Evolutionary conservation across 495 filamentous ascomycete genomes (phyloP).

Genomic region (Penicillium malachiteum): DNA sequence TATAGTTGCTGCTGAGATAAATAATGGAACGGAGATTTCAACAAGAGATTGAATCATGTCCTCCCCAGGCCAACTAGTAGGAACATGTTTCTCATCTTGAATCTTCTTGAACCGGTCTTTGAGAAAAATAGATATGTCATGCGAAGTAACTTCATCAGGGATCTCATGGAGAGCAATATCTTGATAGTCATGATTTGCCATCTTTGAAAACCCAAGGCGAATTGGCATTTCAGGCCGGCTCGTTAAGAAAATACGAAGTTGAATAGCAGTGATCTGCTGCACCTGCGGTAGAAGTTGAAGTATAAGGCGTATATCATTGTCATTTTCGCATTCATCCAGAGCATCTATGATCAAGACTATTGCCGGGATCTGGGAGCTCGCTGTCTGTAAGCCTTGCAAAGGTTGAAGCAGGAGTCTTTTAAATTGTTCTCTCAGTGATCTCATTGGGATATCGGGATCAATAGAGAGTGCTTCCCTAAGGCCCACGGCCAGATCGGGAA

Average conservation of each 20-base stretch:
- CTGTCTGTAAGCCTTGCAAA: constrained; percentile 7
- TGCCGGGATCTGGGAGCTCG: not conserved
- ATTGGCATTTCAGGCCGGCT: constrained; percentile 48
- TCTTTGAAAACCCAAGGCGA: constrained; percentile 23
- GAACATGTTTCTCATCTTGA: not conserved
- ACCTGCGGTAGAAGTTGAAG: constrained; percentile 22
- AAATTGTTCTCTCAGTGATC: constrained; percentile 1
- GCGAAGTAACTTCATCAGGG: not conserved
- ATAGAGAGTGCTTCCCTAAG: not conserved
- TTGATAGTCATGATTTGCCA: constrained; percentile 10
- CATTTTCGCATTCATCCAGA: constrained; percentile 3
- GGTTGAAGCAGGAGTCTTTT: not conserved
- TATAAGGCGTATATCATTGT: not conserved
- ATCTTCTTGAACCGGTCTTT: not conserved
- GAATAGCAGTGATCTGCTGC: constrained; percentile 1
- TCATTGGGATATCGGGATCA: not conserved
- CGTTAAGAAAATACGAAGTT: constrained; percentile 29
- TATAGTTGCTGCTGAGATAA: constrained; percentile 1
- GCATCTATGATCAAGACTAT: not conserved
- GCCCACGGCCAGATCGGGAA: constrained; percentile 3
- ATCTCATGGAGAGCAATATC: not conserved
- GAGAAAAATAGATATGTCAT: constrained; percentile 1
- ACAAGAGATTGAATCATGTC: not conserved
- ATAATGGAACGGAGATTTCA: not conserved
- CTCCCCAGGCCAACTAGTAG: not conserved